Conservation (phyloP, 2,329 filamentous ascomycete species). For the Pyrenochaeta sp. region DNA sequence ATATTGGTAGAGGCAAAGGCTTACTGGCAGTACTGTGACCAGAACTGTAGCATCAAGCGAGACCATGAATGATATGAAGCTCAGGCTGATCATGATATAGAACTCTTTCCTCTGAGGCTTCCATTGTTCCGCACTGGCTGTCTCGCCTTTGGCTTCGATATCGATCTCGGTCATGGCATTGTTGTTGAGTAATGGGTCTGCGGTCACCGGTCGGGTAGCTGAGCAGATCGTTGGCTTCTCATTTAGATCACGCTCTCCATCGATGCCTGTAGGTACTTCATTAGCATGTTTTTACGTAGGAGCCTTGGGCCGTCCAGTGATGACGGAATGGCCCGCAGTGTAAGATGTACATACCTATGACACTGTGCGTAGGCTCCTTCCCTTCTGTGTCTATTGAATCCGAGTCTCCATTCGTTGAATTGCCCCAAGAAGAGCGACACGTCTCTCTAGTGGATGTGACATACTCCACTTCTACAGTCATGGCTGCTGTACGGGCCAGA, state of each 20-base stretch:
- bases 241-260: background rate
- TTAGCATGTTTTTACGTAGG: background rate
- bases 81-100: constrained; percentile 40
- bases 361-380: background rate
- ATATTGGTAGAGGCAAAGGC: background rate
- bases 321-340: background rate
- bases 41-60: constrained; percentile 42
- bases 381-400: background rate
- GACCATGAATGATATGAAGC: constrained; percentile 39
- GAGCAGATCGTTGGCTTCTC: background rate
- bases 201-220: constrained; percentile 2
- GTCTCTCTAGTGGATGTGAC: background rate
- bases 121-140: constrained; percentile 7
- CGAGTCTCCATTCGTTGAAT: background rate
- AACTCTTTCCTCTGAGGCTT: constrained; percentile 22
- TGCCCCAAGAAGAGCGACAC: background rate
- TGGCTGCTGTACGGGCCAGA: background rate
- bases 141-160: constrained; percentile 20
- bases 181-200: background rate
- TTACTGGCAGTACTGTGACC: constrained; percentile 38
- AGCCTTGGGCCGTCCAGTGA: no score
- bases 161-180: constrained; percentile 2
- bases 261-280: background rate
- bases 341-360: background rate
- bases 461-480: background rate